Base-by-base conservation (phyloP, 148 eudicot species). In the Rhododendron henanense region DNA sequence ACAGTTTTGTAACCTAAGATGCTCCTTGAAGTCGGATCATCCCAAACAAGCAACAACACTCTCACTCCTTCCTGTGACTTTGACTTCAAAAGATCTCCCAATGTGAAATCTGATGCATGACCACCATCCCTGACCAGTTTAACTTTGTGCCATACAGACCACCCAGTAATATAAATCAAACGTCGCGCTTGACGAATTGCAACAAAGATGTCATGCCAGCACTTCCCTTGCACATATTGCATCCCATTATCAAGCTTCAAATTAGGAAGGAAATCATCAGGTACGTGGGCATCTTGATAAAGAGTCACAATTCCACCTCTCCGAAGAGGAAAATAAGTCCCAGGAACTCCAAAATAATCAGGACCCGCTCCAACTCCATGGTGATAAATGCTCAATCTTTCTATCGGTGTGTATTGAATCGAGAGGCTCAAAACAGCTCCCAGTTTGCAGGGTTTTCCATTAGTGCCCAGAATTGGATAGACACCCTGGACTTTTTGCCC, bases 41-140 rank as follows among this genome's bases (percentile, higher is more conserved):
- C 98, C 99, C 99, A 97, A 8, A 97, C 89, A 18, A 97, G 98
- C 87, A 97, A 95, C 88, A 97, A 79, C 84, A 97, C 96, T 88
- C 99, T 93, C 81, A 95, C 99, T 75, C 98, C 99, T 93, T 97
- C 99, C 55, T 94, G 98, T 57, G 99, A 93, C 86, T 97, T 97
- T 11, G 94, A 90, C 89, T 93, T 93, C 65, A 97, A 89, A 89
- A 97, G 94, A 79, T 97, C 98, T 33, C 99, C 99, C 85, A 97
- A 85, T 35, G 91, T 87, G 85, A 82, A 89, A 41, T 89, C 90
- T 11, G 92, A 76, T 9, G 89, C 88, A 85, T 77, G 57, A 78
- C 78, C 82, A 77, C 87, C 90, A 87, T 94, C 98, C 82, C 99
- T 90, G 14, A 97, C 89, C 75, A 97, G 89, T 79, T 82, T 87